These are phyloP conservation scores for Xylaria castorea DNA, from an alignment of 495 filamentous ascomycete species.

Conservation along the genomic window DNA sequence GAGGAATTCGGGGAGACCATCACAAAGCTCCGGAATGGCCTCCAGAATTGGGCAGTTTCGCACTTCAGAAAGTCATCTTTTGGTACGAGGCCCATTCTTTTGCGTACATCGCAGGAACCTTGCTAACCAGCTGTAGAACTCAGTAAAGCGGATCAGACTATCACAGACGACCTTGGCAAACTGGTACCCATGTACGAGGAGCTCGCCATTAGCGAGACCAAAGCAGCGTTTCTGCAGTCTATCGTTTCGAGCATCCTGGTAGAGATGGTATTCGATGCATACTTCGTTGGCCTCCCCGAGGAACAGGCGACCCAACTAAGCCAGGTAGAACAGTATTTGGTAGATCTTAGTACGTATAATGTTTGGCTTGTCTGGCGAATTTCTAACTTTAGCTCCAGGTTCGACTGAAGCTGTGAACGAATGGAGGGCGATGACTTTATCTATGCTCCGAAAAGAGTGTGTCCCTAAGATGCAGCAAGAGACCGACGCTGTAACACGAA, in stretches of 20 bases:
- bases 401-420: slow-evolving; percentile 58
- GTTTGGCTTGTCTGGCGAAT: slow-evolving; percentile 10
- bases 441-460: slow-evolving; percentile 56
- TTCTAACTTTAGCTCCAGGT: slow-evolving; percentile 40
- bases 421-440: slow-evolving; percentile 61
- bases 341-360: slow-evolving; percentile 49
- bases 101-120: slow-evolving; percentile 1
- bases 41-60: slow-evolving; percentile 66
- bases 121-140: slow-evolving; percentile 47
- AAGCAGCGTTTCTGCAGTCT: slow-evolving; percentile 60
- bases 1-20: slow-evolving; percentile 58
- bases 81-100: slow-evolving; percentile 41
- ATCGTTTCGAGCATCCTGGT: slow-evolving; percentile 58
- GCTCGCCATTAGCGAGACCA: slow-evolving; percentile 50
- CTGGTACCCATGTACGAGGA: slow-evolving; percentile 60
- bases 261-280: slow-evolving; percentile 57
- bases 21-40: slow-evolving; percentile 56
- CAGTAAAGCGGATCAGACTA: slow-evolving; percentile 41
- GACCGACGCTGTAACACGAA: slow-evolving; percentile 45
- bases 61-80: slow-evolving; percentile 60
- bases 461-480: slow-evolving; percentile 49
- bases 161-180: slow-evolving; percentile 46
- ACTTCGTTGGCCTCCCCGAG: slow-evolving; percentile 58
- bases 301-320: slow-evolving; percentile 50
- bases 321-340: slow-evolving; percentile 54